These are phyloP conservation scores for Fusarium tuaranense DNA, from an alignment of 2,329 filamentous ascomycete species.

Conservation along the genomic window DNA sequence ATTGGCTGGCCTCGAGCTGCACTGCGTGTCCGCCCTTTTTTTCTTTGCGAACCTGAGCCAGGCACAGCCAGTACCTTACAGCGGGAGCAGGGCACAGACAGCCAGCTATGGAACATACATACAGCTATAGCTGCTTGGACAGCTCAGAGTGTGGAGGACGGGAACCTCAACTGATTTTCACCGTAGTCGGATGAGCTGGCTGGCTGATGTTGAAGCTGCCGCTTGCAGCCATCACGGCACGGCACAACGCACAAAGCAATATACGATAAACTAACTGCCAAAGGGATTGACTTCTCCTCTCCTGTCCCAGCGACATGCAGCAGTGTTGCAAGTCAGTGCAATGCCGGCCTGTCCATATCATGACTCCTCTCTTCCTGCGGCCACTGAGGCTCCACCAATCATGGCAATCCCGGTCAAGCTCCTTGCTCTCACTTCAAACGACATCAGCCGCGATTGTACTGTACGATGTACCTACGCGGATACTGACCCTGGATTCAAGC, in stretches of 20 bases:
- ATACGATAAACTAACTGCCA: neutral
- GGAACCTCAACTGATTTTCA: neutral
- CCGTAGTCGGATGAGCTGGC: neutral
- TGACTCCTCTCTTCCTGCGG: slow-evolving; percentile 31
- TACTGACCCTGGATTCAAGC: slow-evolving; percentile 25
- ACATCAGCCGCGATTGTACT: slow-evolving; percentile 10
- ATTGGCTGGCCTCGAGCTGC: slow-evolving; percentile 12
- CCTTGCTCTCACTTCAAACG: slow-evolving; percentile 18
- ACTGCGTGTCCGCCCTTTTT: slow-evolving; percentile 17
- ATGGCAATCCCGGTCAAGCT: slow-evolving; percentile 18
- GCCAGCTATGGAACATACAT: neutral
- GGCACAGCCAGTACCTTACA: slow-evolving; percentile 38
- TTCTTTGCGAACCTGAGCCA: slow-evolving; percentile 16
- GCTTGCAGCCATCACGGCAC: neutral
- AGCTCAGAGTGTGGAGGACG: slow-evolving; percentile 14
- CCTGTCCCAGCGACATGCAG: neutral
- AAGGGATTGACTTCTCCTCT: neutral
- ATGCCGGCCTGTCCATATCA: slow-evolving; percentile 26
- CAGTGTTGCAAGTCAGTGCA: slow-evolving; percentile 18
- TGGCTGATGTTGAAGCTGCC: neutral
- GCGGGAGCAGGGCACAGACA: slow-evolving; percentile 33
- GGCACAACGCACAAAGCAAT: slow-evolving; percentile 3
- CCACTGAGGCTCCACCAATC: slow-evolving; percentile 29
- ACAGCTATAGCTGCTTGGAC: neutral
- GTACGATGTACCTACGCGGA: neutral